These are phyloP conservation scores for Tolypocladium tundrense DNA, from an alignment of 2,329 filamentous ascomycete species.

Conservation along the genomic window DNA sequence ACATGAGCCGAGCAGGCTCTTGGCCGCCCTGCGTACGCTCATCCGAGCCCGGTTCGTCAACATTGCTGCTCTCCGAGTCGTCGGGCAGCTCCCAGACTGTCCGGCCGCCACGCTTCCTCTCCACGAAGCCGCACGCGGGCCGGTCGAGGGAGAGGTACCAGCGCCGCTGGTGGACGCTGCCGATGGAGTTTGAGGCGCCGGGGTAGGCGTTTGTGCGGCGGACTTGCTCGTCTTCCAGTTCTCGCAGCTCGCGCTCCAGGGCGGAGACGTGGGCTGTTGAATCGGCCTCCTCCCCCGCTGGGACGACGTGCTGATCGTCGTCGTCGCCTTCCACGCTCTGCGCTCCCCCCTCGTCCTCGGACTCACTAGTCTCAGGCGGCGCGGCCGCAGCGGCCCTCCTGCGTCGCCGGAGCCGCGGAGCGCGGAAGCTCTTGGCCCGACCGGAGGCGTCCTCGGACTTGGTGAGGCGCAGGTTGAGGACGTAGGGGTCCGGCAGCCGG, in stretches of 20 bases:
- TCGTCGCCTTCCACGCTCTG: constrained; percentile 1
- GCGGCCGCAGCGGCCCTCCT: not conserved
- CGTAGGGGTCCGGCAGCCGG: constrained; percentile 42
- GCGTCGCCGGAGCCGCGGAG: not conserved
- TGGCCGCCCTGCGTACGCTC: not conserved
- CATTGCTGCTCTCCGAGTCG: not conserved
- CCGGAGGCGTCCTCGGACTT: constrained; percentile 28
- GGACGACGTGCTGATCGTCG: constrained; percentile 10
- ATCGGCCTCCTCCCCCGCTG: constrained; percentile 6
- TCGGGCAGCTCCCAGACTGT: constrained; percentile 5
- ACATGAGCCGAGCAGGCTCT: constrained; percentile 23
- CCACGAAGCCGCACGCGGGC: constrained; percentile 44
- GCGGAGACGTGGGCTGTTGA: constrained; percentile 15
- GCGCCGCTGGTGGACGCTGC: constrained; percentile 54
- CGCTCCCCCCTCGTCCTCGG: constrained; percentile 7
- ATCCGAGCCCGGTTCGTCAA: not conserved
- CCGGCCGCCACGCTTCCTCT: constrained; percentile 14
- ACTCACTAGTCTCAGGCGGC: constrained; percentile 14
- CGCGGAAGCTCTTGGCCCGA: constrained; percentile 11
- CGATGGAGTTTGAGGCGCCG: constrained; percentile 55
- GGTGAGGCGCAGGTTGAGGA: constrained; percentile 43
- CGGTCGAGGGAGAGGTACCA: constrained; percentile 59
- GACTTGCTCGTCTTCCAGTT: constrained; percentile 42
- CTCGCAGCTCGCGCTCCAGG: constrained; percentile 29
- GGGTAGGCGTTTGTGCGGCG: constrained; percentile 54